phyloP scores from a whole-genome alignment of 768 basidiomycete genomes.

The Auriscalpium vulgare region DNA sequence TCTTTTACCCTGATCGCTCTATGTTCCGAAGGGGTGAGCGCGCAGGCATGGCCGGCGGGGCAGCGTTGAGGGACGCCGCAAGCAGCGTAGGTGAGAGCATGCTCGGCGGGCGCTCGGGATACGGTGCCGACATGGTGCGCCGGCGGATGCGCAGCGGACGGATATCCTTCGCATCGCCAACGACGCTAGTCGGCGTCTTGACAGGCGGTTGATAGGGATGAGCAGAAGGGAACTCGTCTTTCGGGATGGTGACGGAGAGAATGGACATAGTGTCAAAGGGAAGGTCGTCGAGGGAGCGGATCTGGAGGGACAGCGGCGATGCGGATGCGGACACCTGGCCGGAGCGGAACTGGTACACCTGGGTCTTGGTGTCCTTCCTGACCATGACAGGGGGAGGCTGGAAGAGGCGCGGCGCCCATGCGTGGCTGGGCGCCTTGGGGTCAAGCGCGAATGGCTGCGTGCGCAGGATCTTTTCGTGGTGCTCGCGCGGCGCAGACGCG shows the following conservation, averaged over 20 bases:
- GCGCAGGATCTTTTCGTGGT: slow-evolving; percentile 17
- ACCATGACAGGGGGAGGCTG: neutral
- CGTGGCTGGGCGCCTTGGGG: slow-evolving; percentile 14
- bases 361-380: neutral
- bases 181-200: neutral
- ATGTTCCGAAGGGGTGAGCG: neutral
- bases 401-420: neutral
- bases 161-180: neutral
- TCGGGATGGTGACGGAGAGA: neutral
- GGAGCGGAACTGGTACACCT: neutral
- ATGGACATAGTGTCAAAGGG: neutral
- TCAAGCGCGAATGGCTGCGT: slow-evolving; percentile 16
- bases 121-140: neutral
- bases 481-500: slow-evolving; percentile 25
- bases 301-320: neutral
- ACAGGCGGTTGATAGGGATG: neutral
- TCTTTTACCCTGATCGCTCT: too few relatives aligned
- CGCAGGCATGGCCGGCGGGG: neutral
- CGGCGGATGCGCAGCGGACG: neutral
- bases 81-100: neutral
- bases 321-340: neutral
- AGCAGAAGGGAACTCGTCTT: neutral
- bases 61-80: neutral
- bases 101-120: neutral
- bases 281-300: neutral